phyloP scores from a whole-genome alignment of 306 rosid genomes.

The Fragaria iinumae region DNA sequence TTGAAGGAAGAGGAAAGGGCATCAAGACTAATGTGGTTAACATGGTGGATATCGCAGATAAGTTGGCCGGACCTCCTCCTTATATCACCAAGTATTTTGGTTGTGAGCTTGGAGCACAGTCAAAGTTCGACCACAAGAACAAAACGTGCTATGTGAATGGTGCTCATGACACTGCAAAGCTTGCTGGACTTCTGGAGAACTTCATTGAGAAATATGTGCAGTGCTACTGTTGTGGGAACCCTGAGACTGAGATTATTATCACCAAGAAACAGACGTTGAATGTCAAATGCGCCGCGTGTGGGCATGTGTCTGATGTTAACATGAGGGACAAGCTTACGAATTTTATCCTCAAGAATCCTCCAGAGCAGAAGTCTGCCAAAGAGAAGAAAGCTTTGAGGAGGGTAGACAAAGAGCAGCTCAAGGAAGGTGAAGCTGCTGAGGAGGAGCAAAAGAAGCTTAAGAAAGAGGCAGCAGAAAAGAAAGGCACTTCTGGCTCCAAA shows the following conservation, averaged over 20 bases:
- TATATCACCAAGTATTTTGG: conserved; percentile 77
- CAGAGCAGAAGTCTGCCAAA: conserved; percentile 62
- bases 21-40: conserved; percentile 76
- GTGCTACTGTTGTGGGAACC: conserved; percentile 83
- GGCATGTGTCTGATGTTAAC: conserved; percentile 69
- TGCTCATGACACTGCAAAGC: conserved; percentile 67
- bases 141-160: conserved; percentile 74
- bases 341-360: conserved; percentile 75
- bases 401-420: no score
- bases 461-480: conserved; percentile 59
- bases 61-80: conserved; percentile 75
- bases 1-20: conserved; percentile 85
- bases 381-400: conserved; percentile 45
- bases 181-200: conserved; percentile 75
- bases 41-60: conserved; percentile 81
- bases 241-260: conserved; percentile 69
- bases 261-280: conserved; percentile 65
- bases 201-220: conserved; percentile 81
- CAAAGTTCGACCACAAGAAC: conserved; percentile 72
- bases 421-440: conserved; percentile 38
- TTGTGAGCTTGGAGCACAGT: conserved; percentile 83
- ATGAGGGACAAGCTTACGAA: conserved; percentile 82
- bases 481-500: conserved; percentile 41
- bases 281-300: conserved; percentile 83
- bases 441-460: conserved; percentile 64